Evolutionary conservation across 2,329 filamentous ascomycete species (phyloP), one percentile per base, ranked within the genome.

Genomic region (Fusarium sp.): DNA sequence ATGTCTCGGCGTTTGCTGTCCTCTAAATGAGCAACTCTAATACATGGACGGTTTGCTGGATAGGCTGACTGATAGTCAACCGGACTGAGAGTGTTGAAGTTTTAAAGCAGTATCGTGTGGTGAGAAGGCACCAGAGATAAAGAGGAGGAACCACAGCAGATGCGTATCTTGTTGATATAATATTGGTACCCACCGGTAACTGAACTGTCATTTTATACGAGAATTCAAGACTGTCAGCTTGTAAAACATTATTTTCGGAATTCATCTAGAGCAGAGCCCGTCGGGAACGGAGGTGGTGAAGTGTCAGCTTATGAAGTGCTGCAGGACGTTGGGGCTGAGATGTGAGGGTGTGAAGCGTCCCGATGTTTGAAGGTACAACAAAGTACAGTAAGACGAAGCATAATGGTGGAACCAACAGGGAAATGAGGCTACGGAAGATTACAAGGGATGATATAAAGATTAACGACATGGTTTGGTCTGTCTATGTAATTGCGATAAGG

Each of bases 1-100:
- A 99, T 78, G 94, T 92, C 4, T 95, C 94, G 76, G 96, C 94
- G 5, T n/a, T n/a, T n/a, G n/a, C n/a, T n/a, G n/a, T n/a, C n/a
- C n/a, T n/a, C n/a, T n/a, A n/a, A n/a, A n/a, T n/a, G n/a, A n/a
- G n/a, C n/a, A n/a, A n/a, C n/a, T n/a, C n/a, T n/a, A n/a, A n/a
- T n/a, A n/a, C n/a, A n/a, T n/a, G n/a, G n/a, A n/a, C n/a, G n/a
- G n/a, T n/a, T n/a, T n/a, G n/a, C n/a, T n/a, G n/a, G n/a, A n/a
- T n/a, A n/a, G n/a, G n/a, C n/a, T n/a, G n/a, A n/a, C n/a, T n/a
- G n/a, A n/a, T n/a, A n/a, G n/a, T n/a, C n/a, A n/a, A n/a, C n/a
- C n/a, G n/a, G n/a, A n/a, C n/a, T n/a, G n/a, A n/a, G n/a, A n/a
- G n/a, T n/a, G n/a, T n/a, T n/a, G n/a, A n/a, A n/a, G n/a, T n/a